Conservation (phyloP, 2,329 filamentous ascomycete species). For the Cercospora nicotianae region DNA sequence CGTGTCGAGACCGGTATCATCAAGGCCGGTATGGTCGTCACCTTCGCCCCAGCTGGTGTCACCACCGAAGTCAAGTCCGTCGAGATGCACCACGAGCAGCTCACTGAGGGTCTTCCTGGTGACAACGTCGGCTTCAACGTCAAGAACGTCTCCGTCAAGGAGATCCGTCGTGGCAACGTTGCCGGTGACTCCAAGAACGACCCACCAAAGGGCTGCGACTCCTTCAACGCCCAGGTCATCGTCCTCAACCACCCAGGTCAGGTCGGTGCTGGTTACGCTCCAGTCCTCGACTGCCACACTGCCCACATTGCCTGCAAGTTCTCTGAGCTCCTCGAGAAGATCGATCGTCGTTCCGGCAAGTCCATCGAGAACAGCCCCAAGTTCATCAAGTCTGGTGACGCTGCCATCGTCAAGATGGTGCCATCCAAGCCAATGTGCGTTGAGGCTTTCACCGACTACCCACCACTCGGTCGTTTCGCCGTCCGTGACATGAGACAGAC, state of each 20-base stretch:
- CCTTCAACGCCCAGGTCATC: constrained; percentile 99
- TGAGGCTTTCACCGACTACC: constrained; percentile 99
- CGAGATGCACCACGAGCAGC: constrained; percentile 99
- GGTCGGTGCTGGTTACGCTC: constrained; percentile 98
- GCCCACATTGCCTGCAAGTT: constrained; percentile 99
- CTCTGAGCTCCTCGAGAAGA: constrained; percentile 98
- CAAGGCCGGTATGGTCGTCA: constrained; percentile 85
- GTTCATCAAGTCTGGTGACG: constrained; percentile 99
- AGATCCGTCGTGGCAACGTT: constrained; percentile 99
- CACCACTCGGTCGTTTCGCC: constrained; percentile 98
- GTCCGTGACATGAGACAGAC: constrained; percentile 94
- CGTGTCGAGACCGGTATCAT: constrained; percentile 99
- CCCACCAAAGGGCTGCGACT: constrained; percentile 82
- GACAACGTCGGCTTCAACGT: constrained; percentile 99
- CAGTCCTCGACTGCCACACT: constrained; percentile 99
- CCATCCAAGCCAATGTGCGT: constrained; percentile 99
- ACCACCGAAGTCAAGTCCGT: constrained; percentile 99
- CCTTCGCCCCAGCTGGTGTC: constrained; percentile 97
- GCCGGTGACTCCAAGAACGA: constrained; percentile 99
- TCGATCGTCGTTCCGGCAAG: constrained; percentile 99
- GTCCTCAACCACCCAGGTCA: constrained; percentile 99
- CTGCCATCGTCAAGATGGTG: constrained; percentile 99
- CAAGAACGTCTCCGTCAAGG: constrained; percentile 99
- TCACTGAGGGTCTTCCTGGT: constrained; percentile 89
- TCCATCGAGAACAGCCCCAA: constrained; percentile 87